Percentiles rank a stretch among this genome's conserved stretches.
Evolutionary conservation across 2,329 filamentous ascomycete species (phyloP).

Genomic region (Sporothrix protearum): DNA sequence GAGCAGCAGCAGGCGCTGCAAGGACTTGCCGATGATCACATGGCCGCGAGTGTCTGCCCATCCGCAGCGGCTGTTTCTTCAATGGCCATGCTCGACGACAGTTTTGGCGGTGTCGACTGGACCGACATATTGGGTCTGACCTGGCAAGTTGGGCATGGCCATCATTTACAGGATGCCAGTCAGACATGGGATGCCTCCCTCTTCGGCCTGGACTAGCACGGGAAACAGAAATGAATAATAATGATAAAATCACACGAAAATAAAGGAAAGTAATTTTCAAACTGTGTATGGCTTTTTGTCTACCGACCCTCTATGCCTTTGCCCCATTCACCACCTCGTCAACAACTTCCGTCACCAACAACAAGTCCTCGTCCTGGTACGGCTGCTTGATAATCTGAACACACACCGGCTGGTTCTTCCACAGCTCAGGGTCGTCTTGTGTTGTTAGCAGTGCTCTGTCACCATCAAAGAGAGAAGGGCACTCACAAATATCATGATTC

Average conservation of each 20-base stretch:
- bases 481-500: constrained; percentile 20
- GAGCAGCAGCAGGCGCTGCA: neutral
- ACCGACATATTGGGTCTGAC: constrained; percentile 22
- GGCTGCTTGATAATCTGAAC: constrained; percentile 21
- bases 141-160: constrained; percentile 5
- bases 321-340: constrained; percentile 10
- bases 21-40: neutral
- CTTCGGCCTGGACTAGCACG: constrained; percentile 16
- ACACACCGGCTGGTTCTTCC: constrained; percentile 14
- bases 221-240: neutral
- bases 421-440: constrained; percentile 21
- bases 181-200: constrained; percentile 18
- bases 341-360: constrained; percentile 15
- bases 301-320: neutral
- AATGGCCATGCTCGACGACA: neutral
- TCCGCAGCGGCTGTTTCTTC: neutral
- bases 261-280: too few species aligned
- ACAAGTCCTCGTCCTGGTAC: constrained; percentile 21
- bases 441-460: neutral
- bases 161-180: neutral
- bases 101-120: constrained; percentile 18
- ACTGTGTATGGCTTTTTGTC: too few species aligned
- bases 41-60: neutral
- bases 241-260: neutral
- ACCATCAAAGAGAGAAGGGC: neutral